phyloP scores from a whole-genome alignment of 441 rosid species.

The Euphorbia schlechtendalii region DNA sequence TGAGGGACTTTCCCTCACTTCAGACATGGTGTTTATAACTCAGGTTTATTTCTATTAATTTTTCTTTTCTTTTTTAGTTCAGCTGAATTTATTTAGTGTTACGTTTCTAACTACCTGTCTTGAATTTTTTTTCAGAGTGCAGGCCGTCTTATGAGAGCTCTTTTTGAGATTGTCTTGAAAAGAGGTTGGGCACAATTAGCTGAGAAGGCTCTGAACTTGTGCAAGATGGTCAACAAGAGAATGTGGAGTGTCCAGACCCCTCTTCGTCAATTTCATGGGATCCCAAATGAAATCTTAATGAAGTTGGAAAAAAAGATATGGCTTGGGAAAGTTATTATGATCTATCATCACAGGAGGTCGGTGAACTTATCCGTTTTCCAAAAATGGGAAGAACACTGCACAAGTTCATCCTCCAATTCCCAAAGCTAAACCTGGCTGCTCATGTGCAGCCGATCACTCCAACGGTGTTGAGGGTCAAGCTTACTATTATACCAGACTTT shows the following conservation, averaged over 20 bases:
- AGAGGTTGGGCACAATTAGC: constrained; percentile 92
- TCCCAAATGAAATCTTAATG: constrained; percentile 71
- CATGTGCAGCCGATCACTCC: constrained; percentile 89
- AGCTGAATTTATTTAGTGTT: no score
- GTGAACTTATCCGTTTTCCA: constrained; percentile 74
- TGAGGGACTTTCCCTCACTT: constrained; percentile 88
- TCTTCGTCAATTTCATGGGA: constrained; percentile 80
- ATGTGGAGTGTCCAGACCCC: constrained; percentile 98
- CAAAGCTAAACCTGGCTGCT: constrained; percentile 71
- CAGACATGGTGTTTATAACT: constrained; percentile 93
- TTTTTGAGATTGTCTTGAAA: constrained; percentile 84
- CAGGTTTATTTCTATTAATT: constrained; percentile 45
- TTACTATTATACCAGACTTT: constrained; percentile 81
- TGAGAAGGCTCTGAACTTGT: constrained; percentile 83
- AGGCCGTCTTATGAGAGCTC: constrained; percentile 88
- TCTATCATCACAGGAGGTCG: constrained; percentile 82
- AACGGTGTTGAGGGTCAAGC: constrained; percentile 73
- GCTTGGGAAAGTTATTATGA: constrained; percentile 95
- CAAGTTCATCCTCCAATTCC: constrained; percentile 84
- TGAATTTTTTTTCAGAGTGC: constrained; percentile 48
- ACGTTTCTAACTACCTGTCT: constrained; percentile 2
- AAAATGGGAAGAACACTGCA: constrained; percentile 91
- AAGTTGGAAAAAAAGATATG: constrained; percentile 91
- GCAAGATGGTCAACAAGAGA: constrained; percentile 83
- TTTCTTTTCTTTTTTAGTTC: background rate